Evolutionary conservation across 345 rosid species (phyloP), one percentile per base, ranked within the genome.

Genomic region (Aquilaria sinensis): DNA sequence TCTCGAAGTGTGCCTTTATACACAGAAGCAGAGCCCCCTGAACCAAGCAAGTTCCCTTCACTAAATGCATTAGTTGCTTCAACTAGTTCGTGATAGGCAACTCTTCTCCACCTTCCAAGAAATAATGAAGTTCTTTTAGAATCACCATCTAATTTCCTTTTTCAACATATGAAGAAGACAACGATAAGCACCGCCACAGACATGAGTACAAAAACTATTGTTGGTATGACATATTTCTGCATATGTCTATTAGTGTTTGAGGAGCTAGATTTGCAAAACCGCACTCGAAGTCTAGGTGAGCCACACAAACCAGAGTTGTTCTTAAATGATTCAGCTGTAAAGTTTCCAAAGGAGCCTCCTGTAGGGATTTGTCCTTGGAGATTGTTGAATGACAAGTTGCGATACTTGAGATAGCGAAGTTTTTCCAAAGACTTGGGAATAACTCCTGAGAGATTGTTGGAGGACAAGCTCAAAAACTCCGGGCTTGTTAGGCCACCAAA

Each of bases 351-450:
- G 10, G 74, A n/a, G 8, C 74, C 71, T 61, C 34, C 52, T 0
- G 0, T 45, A 2, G 68, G 71, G 58, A 69, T 54, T 58, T 66
- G 65, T 55, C 70, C 77, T 47, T 65, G 29, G 0, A 74, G 16
- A 5, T n/a, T 30, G 2, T 74, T 69, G 61, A 65, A 61, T 49
- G 69, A 68, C 16, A 46, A 29, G 30, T 73, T 73, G 0, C 64
- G 3, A 29, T 49, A 12, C 2, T 48, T 48, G 16, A 69, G 48
- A 11, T 13, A 52, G n/a, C 0, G 16, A 0, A 74, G 67, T 10
- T 3, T 6, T n/a, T 65, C 55, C 31, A 69, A 13, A 5, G 76
- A 72, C 2, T 14, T 63, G 31, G 69, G 77, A 54, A 72, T 72
- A 2, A 3, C 12, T 9, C 72, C 58, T 11, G 65, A 62, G 16